A percentile compares a stretch with the other conserved stretches of the same genome.
phyloP scores from a whole-genome alignment of 345 rosid species.

The Salix koriyanagi region DNA sequence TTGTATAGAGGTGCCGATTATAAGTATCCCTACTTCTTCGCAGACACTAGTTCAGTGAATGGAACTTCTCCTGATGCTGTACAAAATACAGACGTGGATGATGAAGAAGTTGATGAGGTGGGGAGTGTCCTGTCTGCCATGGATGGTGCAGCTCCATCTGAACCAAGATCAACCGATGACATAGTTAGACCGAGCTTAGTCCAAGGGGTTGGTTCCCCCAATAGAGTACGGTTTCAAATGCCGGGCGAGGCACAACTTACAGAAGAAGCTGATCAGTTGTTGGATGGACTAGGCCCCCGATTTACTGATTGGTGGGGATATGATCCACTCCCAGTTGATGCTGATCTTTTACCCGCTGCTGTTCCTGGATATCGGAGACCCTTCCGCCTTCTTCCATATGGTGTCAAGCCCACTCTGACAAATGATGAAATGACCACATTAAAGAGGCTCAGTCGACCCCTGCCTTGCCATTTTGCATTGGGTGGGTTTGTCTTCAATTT shows the following conservation, averaged over 20 bases:
- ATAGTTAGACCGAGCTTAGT: constrained; percentile 33
- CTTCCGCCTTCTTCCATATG: constrained; percentile 92
- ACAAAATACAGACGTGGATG: constrained; percentile 16
- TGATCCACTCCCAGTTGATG: constrained; percentile 89
- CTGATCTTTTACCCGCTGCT: constrained; percentile 79
- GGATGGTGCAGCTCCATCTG: constrained; percentile 22
- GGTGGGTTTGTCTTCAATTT: constrained; percentile 39
- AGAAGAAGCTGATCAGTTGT: constrained; percentile 69
- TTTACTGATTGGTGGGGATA: constrained; percentile 94
- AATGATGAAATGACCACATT: constrained; percentile 91
- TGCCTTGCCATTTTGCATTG: constrained; percentile 86
- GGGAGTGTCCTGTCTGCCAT: constrained; percentile 22
- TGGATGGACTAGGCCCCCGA: constrained; percentile 90
- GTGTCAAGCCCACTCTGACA: constrained; percentile 66
- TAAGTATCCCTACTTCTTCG: constrained; percentile 70
- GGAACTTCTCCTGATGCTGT: constrained; percentile 32
- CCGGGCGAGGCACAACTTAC: constrained; percentile 74
- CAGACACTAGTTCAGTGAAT: constrained; percentile 28
- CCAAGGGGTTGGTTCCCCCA: constrained; percentile 70
- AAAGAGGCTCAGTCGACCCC: constrained; percentile 80
- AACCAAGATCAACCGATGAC: constrained; percentile 17
- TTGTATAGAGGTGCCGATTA: constrained; percentile 79
- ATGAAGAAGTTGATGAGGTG: constrained; percentile 17
- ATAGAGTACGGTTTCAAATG: constrained; percentile 69
- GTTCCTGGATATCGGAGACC: constrained; percentile 78